Evolutionary conservation across 306 rosid species (phyloP), one percentile per base, ranked within the genome.

Genomic region (Aeschynomene evenia): DNA sequence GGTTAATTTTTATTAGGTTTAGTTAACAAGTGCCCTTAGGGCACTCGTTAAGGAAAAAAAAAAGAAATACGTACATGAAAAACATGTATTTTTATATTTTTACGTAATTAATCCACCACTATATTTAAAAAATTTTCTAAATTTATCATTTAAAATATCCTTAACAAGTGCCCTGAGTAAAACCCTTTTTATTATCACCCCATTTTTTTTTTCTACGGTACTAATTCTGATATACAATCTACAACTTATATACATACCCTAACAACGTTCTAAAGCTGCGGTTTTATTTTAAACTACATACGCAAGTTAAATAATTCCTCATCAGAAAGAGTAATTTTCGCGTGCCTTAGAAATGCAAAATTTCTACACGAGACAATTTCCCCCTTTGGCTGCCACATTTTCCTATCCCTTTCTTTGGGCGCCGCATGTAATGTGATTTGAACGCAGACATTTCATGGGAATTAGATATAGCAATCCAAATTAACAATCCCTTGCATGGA

Each of bases 401-500:
- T 48, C 11, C 3, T 19, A 54, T 29, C 36, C 10, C 33, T 73
- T 66, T 33, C 68, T 53, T 62, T 68, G 51, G 59, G 77, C 77
- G 78, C 82, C 73, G 76, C 33, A 61, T 45, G 63, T 63, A 18
- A 28, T 28, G n/a, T 28, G 5, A 2, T 73, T 77, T 84, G 83
- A 74, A 76, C 51, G 51, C 14, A 22, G 37, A 77, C 49, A 55
- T 23, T 50, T 33, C 62, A n/a, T n/a, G n/a, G n/a, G n/a, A n/a
- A n/a, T 68, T 23, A 12, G 7, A 45, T 4, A 26, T 24, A 29
- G 36, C 22, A 57, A 37, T 10, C 36, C 39, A 53, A 62, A n/a
- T n/a, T n/a, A n/a, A 76, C 22, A 46, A 51, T 61, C 39, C 63
- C 87, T 74, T 73, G 85, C 85, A 78, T 71, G 84, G 61, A 58